A percentile compares a stretch with the other conserved stretches of the same genome.
These are phyloP conservation scores for Aspergillus pseudoglaucus DNA, from an alignment of 2,329 filamentous ascomycete genomes.

Conservation along the genomic window DNA sequence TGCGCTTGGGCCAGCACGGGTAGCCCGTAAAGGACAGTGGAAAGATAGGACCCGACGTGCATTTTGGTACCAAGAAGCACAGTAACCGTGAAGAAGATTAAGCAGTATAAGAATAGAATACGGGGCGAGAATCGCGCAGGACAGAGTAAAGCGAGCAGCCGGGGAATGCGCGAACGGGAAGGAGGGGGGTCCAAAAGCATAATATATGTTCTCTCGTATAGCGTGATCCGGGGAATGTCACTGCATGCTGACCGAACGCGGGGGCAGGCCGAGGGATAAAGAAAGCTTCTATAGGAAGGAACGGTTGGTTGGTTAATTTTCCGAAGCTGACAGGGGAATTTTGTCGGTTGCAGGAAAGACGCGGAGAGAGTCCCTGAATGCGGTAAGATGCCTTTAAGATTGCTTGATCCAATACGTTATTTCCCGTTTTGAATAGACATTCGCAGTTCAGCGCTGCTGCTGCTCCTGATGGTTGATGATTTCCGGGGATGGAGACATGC, in stretches of 20 bases:
- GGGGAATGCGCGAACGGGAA: slow-evolving; percentile 8
- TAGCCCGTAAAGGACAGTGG: slow-evolving; percentile 28
- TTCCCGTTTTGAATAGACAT: too few species aligned
- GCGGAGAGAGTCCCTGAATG: too few species aligned
- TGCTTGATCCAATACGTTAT: too few species aligned
- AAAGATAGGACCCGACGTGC: slow-evolving; percentile 29
- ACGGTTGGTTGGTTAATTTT: neutral
- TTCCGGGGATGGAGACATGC: too few species aligned
- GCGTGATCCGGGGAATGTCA: slow-evolving; percentile 1
- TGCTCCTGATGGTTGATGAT: too few species aligned
- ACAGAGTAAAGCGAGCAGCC: slow-evolving; percentile 21
- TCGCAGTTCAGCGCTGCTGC: too few species aligned
- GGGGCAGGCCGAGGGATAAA: slow-evolving; percentile 3
- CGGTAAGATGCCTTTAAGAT: too few species aligned
- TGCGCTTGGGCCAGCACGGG: slow-evolving; percentile 20
- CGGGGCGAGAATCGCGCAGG: slow-evolving; percentile 23
- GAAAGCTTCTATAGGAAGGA: neutral
- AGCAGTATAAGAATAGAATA: slow-evolving; percentile 21
- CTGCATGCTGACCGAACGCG: neutral
- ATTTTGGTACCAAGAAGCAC: slow-evolving; percentile 26
- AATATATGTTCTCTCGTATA: neutral
- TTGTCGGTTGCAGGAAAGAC: neutral
- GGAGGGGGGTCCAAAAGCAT: slow-evolving; percentile 8
- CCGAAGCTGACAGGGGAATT: neutral
- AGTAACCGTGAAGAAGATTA: slow-evolving; percentile 24